Evolutionary conservation across 2,329 filamentous ascomycete genomes (phyloP), one percentile per base, ranked within the genome.

Genomic region (Coniochaeta prunicola): DNA sequence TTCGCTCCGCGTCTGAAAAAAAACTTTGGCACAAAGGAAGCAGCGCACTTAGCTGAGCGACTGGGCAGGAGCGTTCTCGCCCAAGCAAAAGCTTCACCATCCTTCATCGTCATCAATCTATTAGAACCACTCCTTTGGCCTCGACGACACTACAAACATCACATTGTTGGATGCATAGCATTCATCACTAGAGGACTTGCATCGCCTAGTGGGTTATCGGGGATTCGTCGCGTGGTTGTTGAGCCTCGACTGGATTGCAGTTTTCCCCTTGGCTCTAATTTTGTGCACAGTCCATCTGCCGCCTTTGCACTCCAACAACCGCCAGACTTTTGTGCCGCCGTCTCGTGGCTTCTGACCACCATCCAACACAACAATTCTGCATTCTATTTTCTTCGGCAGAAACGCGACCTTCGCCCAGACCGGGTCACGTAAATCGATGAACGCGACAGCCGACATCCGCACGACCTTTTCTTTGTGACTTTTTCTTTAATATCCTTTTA

Each of bases 271-370:
- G 40, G 48, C 30, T 53, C 24, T 3, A 34, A 55, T 19, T 36
- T 55, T 36, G 53, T 55, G 53, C 53, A 55, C 53, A 50, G 57
- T 58, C 57, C 57, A 40, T 21, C 45, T 54, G 30, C 24, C 53
- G 17, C 53, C 26, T 26, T 12, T 58, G 24, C 57, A 53, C 45
- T 30, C 26, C 57, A 58, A 55, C 31, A 9, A 58, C 57, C 15
- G 57, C 57, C 56, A 36, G n/a, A 33, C 21, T 34, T 40, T 45
- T 33, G 33, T 48, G 34, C 36, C 30, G 24, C 28, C 56, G 21
- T 57, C 56, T 57, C 56, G 42, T 26, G 38, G 17, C 40, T 38
- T 31, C 21, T 21, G 8, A 26, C 2, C 6, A 9, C 24, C 24
- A 45, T 53, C 45, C 48, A 58, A 54, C 48, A 38, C 13, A 31